phyloP scores from a whole-genome alignment of 2,329 filamentous ascomycete species.

The Ascochyta viciae-villosae region DNA sequence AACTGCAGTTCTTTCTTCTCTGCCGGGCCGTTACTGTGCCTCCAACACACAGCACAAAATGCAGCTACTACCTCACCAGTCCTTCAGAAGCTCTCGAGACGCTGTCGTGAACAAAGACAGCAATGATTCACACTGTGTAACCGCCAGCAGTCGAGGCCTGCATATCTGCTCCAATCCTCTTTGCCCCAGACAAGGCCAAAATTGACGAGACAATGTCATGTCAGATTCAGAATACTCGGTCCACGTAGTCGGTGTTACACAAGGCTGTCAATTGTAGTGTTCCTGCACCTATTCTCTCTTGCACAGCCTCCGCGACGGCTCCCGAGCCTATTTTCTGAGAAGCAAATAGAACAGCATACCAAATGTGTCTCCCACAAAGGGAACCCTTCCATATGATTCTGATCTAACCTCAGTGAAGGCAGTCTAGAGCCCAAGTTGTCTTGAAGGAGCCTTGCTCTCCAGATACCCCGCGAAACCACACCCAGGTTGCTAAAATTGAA shows the following conservation, averaged over 20 bases:
- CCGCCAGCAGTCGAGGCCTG: constrained; percentile 17
- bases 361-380: neutral
- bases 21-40: constrained; percentile 13
- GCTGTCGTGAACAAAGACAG: constrained; percentile 17
- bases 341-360: constrained; percentile 3
- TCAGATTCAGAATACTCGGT: constrained; percentile 10
- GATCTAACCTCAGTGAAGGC: neutral
- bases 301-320: constrained; percentile 15
- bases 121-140: constrained; percentile 18
- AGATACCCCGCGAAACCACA: neutral
- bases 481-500: constrained; percentile 8
- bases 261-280: constrained; percentile 6
- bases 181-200: constrained; percentile 13
- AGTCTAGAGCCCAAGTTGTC: neutral
- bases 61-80: constrained; percentile 21
- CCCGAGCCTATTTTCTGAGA: constrained; percentile 9
- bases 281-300: constrained; percentile 12
- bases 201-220: constrained; percentile 7
- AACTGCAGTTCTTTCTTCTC: constrained; percentile 15
- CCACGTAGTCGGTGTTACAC: constrained; percentile 13
- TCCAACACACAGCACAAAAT: constrained; percentile 16
- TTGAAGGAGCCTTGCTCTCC: constrained; percentile 3
- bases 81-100: constrained; percentile 8
- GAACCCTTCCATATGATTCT: neutral
- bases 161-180: constrained; percentile 2